Evolutionary conservation across 176 grass and related monocot genomes (phyloP), one percentile per base, ranked within the genome.

Genomic region (Stipa capillata): DNA sequence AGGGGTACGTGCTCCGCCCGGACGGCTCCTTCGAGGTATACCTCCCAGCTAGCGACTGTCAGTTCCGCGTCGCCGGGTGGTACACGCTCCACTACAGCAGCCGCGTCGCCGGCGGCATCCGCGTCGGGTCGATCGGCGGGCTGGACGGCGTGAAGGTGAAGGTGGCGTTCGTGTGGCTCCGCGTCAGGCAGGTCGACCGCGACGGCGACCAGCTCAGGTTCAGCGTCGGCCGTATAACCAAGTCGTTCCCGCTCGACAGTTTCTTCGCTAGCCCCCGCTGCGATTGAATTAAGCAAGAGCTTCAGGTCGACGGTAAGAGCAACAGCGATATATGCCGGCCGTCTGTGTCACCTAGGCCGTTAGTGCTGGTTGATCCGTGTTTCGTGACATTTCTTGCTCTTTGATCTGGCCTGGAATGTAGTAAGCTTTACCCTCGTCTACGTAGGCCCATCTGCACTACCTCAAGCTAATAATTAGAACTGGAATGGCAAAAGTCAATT

Each of bases 21-120:
- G 78, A 94, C 11, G 85, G 78, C 18, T 82, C 56, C 77, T 94
- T 94, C 24, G 82, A 92, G 84, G 84, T 92, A 37, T 74, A 84
- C 60, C 80, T 90, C 20, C 43, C 34, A n/a, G n/a, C n/a, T 4
- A 50, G 16, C 2, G 82, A 88, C 31, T 92, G 89, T 48, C 0
- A 87, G 58, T 69, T 92, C 43, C 47, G 56, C 13, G 74, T 79
- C 17, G 63, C 40, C 31, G 60, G 58, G 18, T 48, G 82, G 48
- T 73, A 79, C 2, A 20, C 67, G 75, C 42, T 89, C 11, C 44
- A 44, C 2, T 92, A 92, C 65, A 72, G 78, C 6, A 50, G 60
- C 49, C 86, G 75, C 45, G 71, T 93, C 20, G 48, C 87, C 8
- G 91, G 91, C 12, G 62, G 24, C 8, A 57, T 89, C 21, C 18